Evolutionary conservation across 225 moss, liverwort and hornwort genomes (phyloP).

Genomic region (Physcomitrellopsis africana): DNA sequence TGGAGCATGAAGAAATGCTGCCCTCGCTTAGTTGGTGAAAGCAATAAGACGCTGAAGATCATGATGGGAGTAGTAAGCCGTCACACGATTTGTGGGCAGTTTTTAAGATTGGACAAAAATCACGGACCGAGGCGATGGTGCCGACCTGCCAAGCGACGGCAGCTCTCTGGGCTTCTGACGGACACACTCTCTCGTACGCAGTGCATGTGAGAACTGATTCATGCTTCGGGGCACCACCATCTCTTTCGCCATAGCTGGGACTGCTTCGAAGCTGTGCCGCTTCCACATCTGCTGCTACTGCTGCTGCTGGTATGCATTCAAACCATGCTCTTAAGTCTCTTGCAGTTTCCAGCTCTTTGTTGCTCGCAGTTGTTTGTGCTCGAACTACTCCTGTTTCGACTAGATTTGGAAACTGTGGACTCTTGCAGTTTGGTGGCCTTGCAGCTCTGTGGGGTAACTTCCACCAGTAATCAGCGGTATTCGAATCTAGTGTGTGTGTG

Average conservation of each 20-base stretch:
- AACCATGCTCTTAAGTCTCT: not conserved
- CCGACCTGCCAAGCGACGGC: conserved; percentile 13
- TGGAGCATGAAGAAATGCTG: too few species aligned
- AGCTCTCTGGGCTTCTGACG: not conserved
- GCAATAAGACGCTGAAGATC: too few species aligned
- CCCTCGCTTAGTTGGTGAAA: too few species aligned
- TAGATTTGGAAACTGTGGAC: not conserved
- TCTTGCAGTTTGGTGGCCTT: not conserved
- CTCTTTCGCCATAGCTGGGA: not conserved
- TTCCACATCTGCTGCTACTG: not conserved
- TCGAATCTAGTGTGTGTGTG: too few species aligned
- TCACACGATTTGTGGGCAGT: too few species aligned
- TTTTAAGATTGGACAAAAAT: not conserved
- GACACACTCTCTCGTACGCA: conserved; percentile 8
- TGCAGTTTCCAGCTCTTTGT: not conserved
- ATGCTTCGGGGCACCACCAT: not conserved
- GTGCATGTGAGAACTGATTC: not conserved
- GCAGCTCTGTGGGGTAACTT: too few species aligned
- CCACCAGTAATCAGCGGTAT: too few species aligned
- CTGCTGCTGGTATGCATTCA: conserved; percentile 5
- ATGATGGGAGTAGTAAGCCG: too few species aligned
- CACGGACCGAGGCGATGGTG: conserved; percentile 2
- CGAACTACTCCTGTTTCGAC: not conserved
- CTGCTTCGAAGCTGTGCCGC: too few species aligned
- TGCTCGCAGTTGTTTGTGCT: conserved; percentile 2